Percentiles rank a stretch among this genome's conserved stretches.
Evolutionary conservation across 192 early-diverging fungal species (phyloP).

Genomic region (Coemansia sp.): DNA sequence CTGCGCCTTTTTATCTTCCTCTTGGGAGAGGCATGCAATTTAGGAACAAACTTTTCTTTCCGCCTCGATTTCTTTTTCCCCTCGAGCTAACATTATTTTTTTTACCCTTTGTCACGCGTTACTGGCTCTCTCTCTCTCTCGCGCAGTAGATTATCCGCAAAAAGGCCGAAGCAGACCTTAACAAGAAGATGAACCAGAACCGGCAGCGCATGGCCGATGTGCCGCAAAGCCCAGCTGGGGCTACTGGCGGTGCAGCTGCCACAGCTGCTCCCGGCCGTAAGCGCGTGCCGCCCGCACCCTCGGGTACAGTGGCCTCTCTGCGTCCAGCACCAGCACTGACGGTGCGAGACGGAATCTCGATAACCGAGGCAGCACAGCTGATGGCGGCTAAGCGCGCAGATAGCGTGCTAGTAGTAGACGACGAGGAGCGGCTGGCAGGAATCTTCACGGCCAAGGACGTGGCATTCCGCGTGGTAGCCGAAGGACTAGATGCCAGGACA

Average conservation of each 20-base stretch:
- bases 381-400: constrained; percentile 98
- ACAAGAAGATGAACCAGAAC: constrained; percentile 59
- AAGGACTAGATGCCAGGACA: constrained; percentile 61
- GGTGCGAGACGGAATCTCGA: constrained; percentile 71
- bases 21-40: neutral
- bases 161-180: constrained; percentile 72
- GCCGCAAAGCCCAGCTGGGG: constrained; percentile 10
- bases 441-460: constrained; percentile 99
- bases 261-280: constrained; percentile 23
- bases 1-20: neutral
- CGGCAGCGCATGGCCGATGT: constrained; percentile 28
- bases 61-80: neutral
- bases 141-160: constrained; percentile 65
- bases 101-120: neutral
- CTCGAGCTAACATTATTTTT: constrained; percentile 3
- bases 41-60: neutral
- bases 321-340: constrained; percentile 85
- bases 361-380: constrained; percentile 83
- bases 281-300: constrained; percentile 22
- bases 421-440: constrained; percentile 86
- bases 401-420: constrained; percentile 93
- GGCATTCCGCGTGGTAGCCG: constrained; percentile 92
- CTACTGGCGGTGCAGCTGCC: constrained; percentile 9
- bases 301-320: constrained; percentile 89
- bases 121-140: neutral